A percentile compares a stretch with the other conserved stretches of the same genome.
phyloP scores from a whole-genome alignment of 1,284 basidiomycete genomes.

The Ustilago esculenta region DNA sequence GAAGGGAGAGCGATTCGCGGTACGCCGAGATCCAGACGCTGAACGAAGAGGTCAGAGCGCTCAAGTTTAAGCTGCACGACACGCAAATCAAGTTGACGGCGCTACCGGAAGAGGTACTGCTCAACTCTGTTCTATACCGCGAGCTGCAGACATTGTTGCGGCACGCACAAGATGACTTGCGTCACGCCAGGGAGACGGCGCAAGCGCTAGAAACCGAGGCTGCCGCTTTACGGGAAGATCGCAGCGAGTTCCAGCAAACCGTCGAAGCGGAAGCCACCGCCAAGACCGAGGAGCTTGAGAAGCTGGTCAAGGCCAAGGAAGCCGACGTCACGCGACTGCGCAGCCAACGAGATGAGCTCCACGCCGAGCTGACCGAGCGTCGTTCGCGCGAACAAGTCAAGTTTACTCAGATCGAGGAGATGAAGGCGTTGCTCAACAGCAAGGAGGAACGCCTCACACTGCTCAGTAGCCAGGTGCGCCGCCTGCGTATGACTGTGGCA shows the following conservation, averaged over 20 bases:
- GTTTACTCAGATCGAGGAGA: conserved; percentile 61
- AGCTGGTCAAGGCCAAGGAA: conserved; percentile 76
- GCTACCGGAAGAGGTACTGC: conserved; percentile 37
- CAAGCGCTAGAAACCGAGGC: conserved; percentile 52
- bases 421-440: conserved; percentile 57
- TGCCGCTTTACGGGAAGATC: conserved; percentile 54
- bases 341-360: conserved; percentile 48
- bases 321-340: conserved; percentile 69
- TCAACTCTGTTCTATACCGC: conserved; percentile 29
- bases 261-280: conserved; percentile 52
- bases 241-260: conserved; percentile 28
- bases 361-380: conserved; percentile 58
- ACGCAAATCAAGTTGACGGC: conserved; percentile 25
- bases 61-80: conserved; percentile 35
- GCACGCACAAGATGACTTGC: conserved; percentile 26
- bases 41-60: conserved; percentile 37
- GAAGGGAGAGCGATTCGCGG: conserved; percentile 40
- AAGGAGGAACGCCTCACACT: conserved; percentile 78
- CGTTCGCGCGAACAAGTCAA: conserved; percentile 59
- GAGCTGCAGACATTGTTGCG: conserved; percentile 28
- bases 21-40: conserved; percentile 48
- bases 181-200: conserved; percentile 16
- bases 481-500: conserved; percentile 80
- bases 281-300: conserved; percentile 75
- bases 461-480: conserved; percentile 78